Base-by-base conservation (phyloP, 2,329 filamentous ascomycete genomes). In the Phialemoniopsis sp. region DNA sequence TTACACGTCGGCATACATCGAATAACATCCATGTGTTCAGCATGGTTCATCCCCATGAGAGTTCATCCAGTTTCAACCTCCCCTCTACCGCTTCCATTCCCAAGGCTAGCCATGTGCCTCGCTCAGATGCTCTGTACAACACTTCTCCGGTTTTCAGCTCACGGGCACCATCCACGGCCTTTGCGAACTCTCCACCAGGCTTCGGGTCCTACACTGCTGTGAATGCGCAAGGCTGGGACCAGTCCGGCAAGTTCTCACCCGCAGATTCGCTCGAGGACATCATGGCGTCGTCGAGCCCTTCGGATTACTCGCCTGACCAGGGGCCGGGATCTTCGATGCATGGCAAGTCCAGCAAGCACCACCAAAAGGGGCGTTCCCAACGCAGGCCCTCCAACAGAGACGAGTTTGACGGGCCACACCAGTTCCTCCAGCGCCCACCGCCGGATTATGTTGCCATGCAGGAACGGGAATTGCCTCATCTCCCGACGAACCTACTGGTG, bases 331-430 rank as follows among this genome's bases (percentile, higher is more conserved):
- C 61, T 40, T 53, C 62, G 29, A 59, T 64, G 28, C 57, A 64
- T 4, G 64, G 66, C 37, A 77, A 76, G 53, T 26, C 21, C 21
- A 26, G 21, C 10, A 26, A 26, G 21, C 21, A 26, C 21, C 21
- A 26, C 21, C 21, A 26, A 10, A 26, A 26, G 21, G 60, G 64
- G 37, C 67, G 72, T 31, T 66, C 75, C 13, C 82, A 87, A 56
- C 75, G 85, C 51, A 77, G 85, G 21, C 80, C 86, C 18, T 87
- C 85, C 32, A 90, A 90, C 66, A 77, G 88, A 44, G 88, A 94
- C 68, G 88, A 93, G 63, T 94, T 94, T 63, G 88, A 93, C 63
- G 88, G 88, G 3, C 87, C 88, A 8, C 85, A 89, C 51, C 88
- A 94, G 59, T 83, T 89, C 49, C 70, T 94, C 48, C 81, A 87